A percentile compares a stretch with the other conserved stretches of the same genome.
These are phyloP conservation scores for Rhizoclosmatium sp. DNA, from an alignment of 192 early-diverging fungal genomes.

Conservation along the genomic window DNA sequence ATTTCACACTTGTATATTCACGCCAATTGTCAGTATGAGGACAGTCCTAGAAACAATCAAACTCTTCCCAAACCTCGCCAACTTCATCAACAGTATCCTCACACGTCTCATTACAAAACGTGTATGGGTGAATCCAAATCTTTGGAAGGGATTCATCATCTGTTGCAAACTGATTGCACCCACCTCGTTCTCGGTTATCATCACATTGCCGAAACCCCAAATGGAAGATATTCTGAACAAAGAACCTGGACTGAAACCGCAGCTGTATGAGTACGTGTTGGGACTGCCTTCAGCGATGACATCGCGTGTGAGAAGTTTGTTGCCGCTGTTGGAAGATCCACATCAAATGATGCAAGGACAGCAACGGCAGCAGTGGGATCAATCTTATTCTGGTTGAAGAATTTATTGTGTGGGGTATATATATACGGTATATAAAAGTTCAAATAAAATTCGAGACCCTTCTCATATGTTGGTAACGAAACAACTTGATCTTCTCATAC, in stretches of 20 bases:
- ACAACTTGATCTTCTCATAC: conserved; percentile 19
- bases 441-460: not conserved
- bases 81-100: conserved; percentile 67
- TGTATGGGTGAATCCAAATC: conserved; percentile 70
- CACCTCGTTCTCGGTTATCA: conserved; percentile 36
- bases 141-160: conserved; percentile 82
- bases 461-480: conserved; percentile 18
- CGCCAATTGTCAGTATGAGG: conserved; percentile 56
- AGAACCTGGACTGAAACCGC: conserved; percentile 32
- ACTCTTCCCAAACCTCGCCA: conserved; percentile 66
- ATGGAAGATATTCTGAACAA: conserved; percentile 42
- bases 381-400: not conserved
- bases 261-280: conserved; percentile 39
- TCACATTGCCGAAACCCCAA: conserved; percentile 44
- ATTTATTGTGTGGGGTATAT: not conserved
- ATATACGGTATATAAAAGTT: not conserved
- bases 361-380: not conserved
- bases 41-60: conserved; percentile 75
- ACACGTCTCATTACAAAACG: conserved; percentile 68
- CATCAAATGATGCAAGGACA: not conserved
- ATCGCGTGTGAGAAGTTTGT: conserved; percentile 13
- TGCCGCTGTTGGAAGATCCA: conserved; percentile 33
- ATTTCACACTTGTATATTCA: not conserved
- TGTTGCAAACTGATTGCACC: conserved; percentile 57
- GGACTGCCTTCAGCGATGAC: conserved; percentile 31